Conservation (phyloP, 345 rosid species). For the sweet orange (Citrus sinensis) region DVS_A1.0 CM039167.1:10251501-10252000, state of each 20-base stretch:
- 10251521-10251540: too few species aligned
- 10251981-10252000: slow-evolving; percentile 43
- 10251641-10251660: background rate
- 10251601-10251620: background rate
- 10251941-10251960: slow-evolving; percentile 4
- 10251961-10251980: slow-evolving; percentile 23
- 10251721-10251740: background rate
- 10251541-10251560: too few species aligned
- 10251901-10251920: background rate
- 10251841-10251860: background rate
- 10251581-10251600: background rate
- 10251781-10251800: background rate
- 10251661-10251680: background rate
- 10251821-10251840: background rate
- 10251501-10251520: too few species aligned
- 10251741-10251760: background rate
- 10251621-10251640: too few species aligned
- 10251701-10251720: background rate
- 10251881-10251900: background rate
- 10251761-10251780: background rate
- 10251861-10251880: background rate
- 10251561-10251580: too few species aligned
- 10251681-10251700: background rate
- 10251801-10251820: background rate
- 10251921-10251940: background rate